Conservation (phyloP, 176 grass and related monocot genomes). For the Carex myosuroides region DNA sequence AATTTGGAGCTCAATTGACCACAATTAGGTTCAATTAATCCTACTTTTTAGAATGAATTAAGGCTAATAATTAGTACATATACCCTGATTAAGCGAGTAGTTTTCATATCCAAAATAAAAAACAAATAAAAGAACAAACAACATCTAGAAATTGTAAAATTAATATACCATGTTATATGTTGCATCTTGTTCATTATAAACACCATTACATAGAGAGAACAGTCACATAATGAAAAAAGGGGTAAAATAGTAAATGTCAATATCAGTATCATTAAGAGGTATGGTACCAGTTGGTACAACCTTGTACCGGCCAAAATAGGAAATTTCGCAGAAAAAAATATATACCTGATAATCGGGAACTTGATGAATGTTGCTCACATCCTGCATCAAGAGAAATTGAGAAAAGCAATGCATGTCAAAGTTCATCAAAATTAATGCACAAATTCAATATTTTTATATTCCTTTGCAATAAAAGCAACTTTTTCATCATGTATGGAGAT, state of each 20-base stretch:
- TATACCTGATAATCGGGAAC: conserved; percentile 81
- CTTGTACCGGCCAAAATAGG: not conserved
- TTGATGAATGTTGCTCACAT: conserved; percentile 67
- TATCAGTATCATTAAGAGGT: not conserved
- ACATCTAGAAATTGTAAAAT: not conserved
- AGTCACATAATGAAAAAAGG: not conserved
- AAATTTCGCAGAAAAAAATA: not conserved
- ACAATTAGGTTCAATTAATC: not conserved
- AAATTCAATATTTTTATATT: not conserved
- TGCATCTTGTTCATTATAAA: conserved; percentile 43
- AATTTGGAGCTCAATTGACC: not conserved
- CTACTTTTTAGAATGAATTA: not conserved
- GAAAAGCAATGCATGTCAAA: not conserved
- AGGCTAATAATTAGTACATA: not conserved
- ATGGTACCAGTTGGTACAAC: not conserved
- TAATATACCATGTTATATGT: conserved; percentile 52
- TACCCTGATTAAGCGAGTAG: not conserved
- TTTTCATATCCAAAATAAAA: not conserved
- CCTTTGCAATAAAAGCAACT: not conserved
- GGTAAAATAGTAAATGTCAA: not conserved
- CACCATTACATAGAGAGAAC: not conserved
- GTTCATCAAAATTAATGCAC: not conserved
- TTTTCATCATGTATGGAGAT: no score
- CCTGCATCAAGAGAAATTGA: conserved; percentile 43
- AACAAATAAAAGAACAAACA: conserved; percentile 2